Evolutionary conservation across 202 grass and related monocot genomes (phyloP), one percentile per base, ranked within the genome.

Genomic region (Thinopyrum obtusiflorum): DNA sequence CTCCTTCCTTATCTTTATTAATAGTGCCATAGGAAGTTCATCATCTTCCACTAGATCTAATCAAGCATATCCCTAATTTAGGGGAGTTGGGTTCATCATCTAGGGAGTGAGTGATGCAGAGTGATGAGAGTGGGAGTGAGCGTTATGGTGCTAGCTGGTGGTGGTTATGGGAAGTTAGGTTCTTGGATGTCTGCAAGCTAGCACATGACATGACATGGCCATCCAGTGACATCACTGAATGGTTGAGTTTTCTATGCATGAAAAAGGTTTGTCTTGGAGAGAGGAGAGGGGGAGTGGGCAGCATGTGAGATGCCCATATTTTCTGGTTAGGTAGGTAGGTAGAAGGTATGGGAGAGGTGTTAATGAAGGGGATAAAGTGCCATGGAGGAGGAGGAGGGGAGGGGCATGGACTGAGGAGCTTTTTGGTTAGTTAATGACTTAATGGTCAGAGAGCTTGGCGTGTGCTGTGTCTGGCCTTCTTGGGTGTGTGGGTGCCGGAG

Each of bases 341-440:
- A 88, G 74, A 90, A 89, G 83, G 82, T 72, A 65, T 51, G 81
- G 77, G 49, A 71, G 61, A 83, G 76, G 57, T 81, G 84, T 77
- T 76, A 84, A 77, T 82, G 82, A 64, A 47, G 65, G 80, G 80
- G 60, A 73, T 62, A 87, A 78, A 87, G 90, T 39, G 87, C 63
- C 81, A 81, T 67, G 51, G 62, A 51, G 74, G 33, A 75, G 33
- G 20, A 20, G 33, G 61, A 15, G n/a, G 24, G 33, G 23, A 17
- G 23, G 26, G 85, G 64, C 72, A 71, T 83, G 80, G 80, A 61
- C 78, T 24, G 75, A 57, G 76, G 68, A 76, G 35, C 76, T 82
- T 91, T 91, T 93, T 96, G 61, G 74, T 88, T 93, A 80, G 79
- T 93, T 93, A 85, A 95, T 87, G 80, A 80, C 88, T 82, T 74